phyloP scores from a whole-genome alignment of 73 alveolate genomes.

The Paramecium biaurelia region DNA sequence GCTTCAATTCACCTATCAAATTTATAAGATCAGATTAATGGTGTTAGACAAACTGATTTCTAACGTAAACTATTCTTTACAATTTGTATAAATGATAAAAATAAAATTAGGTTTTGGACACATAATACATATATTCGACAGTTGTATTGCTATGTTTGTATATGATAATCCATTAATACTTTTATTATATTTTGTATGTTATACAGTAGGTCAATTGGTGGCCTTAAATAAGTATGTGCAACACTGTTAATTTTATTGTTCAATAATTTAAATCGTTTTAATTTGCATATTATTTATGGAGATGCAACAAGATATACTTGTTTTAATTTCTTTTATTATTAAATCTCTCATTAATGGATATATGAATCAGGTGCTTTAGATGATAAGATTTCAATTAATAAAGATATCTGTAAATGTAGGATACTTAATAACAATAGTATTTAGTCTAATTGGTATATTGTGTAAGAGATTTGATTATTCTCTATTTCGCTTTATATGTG shows the following conservation, averaged over 20 bases:
- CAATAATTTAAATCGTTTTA: neutral
- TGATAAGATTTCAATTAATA: neutral
- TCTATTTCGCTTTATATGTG: neutral
- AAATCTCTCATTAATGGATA: neutral
- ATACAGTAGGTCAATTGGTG: neutral
- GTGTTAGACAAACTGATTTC: neutral
- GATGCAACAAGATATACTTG: neutral
- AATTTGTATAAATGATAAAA: neutral
- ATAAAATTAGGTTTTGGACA: neutral
- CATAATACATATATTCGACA: neutral
- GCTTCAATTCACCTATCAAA: neutral
- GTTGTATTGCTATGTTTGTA: neutral
- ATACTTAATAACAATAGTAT: neutral
- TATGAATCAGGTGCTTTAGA: neutral
- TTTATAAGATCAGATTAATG: neutral
- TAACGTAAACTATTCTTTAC: neutral
- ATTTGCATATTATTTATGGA: neutral
- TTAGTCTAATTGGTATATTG: neutral
- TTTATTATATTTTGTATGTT: neutral
- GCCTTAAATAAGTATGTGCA: neutral
- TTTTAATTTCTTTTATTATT: neutral
- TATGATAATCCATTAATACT: slow-evolving; percentile 8
- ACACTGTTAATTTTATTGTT: neutral
- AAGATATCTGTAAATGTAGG: neutral
- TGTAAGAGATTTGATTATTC: neutral